These are phyloP conservation scores for Sporisorium sorghi DNA, from an alignment of 1,284 basidiomycete genomes.

Conservation along the genomic window DNA sequence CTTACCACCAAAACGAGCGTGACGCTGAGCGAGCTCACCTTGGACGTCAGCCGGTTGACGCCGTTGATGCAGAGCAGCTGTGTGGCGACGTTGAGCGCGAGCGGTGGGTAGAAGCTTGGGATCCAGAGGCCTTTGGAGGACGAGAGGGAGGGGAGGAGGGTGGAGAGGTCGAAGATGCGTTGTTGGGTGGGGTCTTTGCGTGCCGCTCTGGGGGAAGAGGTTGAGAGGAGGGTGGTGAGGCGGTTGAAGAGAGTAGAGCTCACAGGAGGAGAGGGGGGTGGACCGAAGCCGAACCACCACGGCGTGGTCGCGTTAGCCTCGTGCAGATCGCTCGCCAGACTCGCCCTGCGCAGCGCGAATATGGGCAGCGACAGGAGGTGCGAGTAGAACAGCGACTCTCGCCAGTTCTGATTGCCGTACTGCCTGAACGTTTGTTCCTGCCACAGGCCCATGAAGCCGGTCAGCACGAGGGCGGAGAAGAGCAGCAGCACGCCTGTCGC, in stretches of 20 bases:
- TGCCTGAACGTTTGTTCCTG: slow-evolving; percentile 83
- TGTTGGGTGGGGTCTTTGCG: background rate
- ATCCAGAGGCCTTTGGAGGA: slow-evolving; percentile 68
- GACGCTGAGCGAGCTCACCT: slow-evolving; percentile 82
- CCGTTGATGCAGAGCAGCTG: slow-evolving; percentile 90
- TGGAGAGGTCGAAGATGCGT: slow-evolving; percentile 62
- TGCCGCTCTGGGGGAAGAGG: background rate
- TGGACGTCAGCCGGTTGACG: slow-evolving; percentile 82
- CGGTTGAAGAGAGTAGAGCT: background rate
- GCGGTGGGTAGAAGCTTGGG: slow-evolving; percentile 77
- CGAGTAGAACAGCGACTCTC: slow-evolving; percentile 88
- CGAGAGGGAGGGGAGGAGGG: slow-evolving; percentile 28
- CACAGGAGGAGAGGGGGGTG: background rate
- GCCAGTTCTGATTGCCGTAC: slow-evolving; percentile 80
- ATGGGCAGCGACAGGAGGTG: slow-evolving; percentile 79
- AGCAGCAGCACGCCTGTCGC: slow-evolving; percentile 80
- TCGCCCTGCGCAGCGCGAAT: slow-evolving; percentile 70
- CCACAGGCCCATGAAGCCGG: slow-evolving; percentile 83
- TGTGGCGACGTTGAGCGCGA: slow-evolving; percentile 80
- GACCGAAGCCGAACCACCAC: slow-evolving; percentile 51
- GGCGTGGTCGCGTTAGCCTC: slow-evolving; percentile 53
- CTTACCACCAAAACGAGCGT: slow-evolving; percentile 88
- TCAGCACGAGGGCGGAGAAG: slow-evolving; percentile 80
- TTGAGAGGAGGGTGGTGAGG: slow-evolving; percentile 3
- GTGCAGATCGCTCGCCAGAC: slow-evolving; percentile 29